Conservation (phyloP, 2,329 filamentous ascomycete species). For the Penicillium sp. region DNA sequence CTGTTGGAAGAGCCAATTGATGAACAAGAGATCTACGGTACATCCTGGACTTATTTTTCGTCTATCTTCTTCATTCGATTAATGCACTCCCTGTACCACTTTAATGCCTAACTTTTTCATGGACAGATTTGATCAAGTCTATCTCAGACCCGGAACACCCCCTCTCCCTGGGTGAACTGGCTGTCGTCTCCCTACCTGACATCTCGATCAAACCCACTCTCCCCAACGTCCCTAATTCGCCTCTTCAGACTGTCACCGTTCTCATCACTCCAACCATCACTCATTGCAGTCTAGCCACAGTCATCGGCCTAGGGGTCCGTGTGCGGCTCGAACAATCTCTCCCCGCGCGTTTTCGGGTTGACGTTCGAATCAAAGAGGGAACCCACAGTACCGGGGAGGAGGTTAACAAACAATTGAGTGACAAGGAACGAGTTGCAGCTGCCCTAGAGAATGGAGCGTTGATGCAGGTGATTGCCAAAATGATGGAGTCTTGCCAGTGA, state of each 20-base stretch:
- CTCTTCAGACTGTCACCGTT: conserved; percentile 74
- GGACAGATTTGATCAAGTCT: conserved; percentile 88
- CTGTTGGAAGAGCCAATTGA: conserved; percentile 79
- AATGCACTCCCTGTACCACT: not conserved
- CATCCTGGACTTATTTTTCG: not conserved
- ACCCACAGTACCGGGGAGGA: conserved; percentile 94
- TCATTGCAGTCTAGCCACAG: conserved; percentile 92
- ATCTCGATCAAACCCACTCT: conserved; percentile 73
- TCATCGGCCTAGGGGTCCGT: conserved; percentile 89
- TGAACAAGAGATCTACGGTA: conserved; percentile 94
- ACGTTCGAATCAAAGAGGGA: conserved; percentile 91
- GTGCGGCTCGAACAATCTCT: conserved; percentile 87
- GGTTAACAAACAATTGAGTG: conserved; percentile 92
- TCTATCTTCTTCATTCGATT: too few relatives aligned
- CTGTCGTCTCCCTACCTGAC: conserved; percentile 93
- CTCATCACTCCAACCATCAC: conserved; percentile 95
- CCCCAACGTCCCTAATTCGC: conserved; percentile 54
- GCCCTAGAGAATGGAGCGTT: conserved; percentile 91
- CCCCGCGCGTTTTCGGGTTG: conserved; percentile 85
- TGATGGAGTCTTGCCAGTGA: conserved; percentile 80
- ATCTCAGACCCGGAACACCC: conserved; percentile 97
- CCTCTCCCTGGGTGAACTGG: conserved; percentile 84
- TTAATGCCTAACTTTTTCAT: not conserved
- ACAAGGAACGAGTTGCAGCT: conserved; percentile 94
- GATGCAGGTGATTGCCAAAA: conserved; percentile 83